Percentiles rank a stretch among this genome's conserved stretches.
Conservation (phyloP, 1,139 yeast species). For the Yamadazyma triangularis region DNA sequence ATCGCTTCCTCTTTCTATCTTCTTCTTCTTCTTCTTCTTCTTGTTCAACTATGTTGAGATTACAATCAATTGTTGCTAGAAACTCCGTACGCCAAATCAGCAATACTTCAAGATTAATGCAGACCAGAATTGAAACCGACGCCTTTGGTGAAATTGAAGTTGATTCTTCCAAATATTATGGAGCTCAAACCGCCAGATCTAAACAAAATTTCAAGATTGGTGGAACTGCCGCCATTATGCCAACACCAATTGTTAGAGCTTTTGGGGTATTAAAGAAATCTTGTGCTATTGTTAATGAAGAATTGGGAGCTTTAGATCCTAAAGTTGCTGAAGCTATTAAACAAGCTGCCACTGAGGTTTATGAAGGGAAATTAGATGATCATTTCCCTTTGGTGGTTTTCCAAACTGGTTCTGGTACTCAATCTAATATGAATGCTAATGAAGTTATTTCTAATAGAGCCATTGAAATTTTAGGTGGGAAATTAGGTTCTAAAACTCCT, state of each 20-base stretch:
- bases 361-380: constrained; percentile 84
- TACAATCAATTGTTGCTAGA: no score
- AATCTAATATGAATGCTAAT: constrained; percentile 97
- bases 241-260: constrained; percentile 84
- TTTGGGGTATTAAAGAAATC: constrained; percentile 94
- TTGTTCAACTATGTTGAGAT: no score
- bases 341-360: constrained; percentile 92
- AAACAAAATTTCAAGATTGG: constrained; percentile 93
- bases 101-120: constrained; percentile 16
- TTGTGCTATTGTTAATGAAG: constrained; percentile 86
- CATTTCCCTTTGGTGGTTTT: constrained; percentile 97
- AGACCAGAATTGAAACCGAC: constrained; percentile 77
- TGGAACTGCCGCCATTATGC: constrained; percentile 85
- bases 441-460: constrained; percentile 98
- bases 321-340: constrained; percentile 80
- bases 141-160: constrained; percentile 97
- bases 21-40: no score
- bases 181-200: constrained; percentile 97
- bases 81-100: no score
- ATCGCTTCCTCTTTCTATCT: no score
- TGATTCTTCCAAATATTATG: constrained; percentile 84
- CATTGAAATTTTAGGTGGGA: constrained; percentile 90
- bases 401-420: constrained; percentile 99
- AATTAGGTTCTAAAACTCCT: constrained; percentile 83
- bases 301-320: constrained; percentile 77